Conservation (phyloP, 2,329 filamentous ascomycete genomes). For the Elsinoe batatas region DNA sequence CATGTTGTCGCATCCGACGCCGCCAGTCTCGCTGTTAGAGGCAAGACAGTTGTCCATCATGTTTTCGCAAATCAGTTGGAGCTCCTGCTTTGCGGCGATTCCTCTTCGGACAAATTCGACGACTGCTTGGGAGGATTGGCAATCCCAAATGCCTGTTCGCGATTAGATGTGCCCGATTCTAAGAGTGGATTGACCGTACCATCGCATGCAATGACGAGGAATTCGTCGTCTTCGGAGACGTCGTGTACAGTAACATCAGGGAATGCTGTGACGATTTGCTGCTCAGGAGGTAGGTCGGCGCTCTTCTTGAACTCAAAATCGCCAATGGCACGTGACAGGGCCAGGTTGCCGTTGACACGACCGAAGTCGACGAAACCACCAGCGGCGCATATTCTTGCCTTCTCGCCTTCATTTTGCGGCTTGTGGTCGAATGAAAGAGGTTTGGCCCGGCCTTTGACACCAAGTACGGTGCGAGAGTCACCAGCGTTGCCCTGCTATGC, state of each 20-base stretch:
- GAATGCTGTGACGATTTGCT: slow-evolving; percentile 95
- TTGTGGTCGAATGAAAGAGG: slow-evolving; percentile 99
- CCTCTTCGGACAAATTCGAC: slow-evolving; percentile 94
- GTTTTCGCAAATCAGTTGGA: slow-evolving; percentile 95
- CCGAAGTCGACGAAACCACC: slow-evolving; percentile 98
- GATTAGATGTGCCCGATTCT: slow-evolving; percentile 16
- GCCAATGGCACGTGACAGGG: slow-evolving; percentile 90
- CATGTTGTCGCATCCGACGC: slow-evolving; percentile 99
- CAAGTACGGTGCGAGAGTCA: slow-evolving; percentile 88
- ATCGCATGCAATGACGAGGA: slow-evolving; percentile 84
- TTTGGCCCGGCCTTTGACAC: slow-evolving; percentile 94
- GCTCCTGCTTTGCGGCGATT: slow-evolving; percentile 90
- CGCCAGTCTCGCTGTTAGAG: slow-evolving; percentile 94
- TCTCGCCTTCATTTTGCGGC: slow-evolving; percentile 95
- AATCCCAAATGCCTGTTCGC: slow-evolving; percentile 88
- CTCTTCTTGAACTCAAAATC: slow-evolving; percentile 99
- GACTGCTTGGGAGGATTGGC: slow-evolving; percentile 94
- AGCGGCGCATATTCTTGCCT: slow-evolving; percentile 87
- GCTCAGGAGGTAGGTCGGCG: slow-evolving; percentile 89
- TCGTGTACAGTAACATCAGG: slow-evolving; percentile 91
- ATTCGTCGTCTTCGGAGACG: slow-evolving; percentile 86
- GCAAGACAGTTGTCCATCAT: slow-evolving; percentile 99
- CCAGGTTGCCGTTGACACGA: slow-evolving; percentile 94
- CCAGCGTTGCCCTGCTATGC: slow-evolving; percentile 76
- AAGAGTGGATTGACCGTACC: slow-evolving; percentile 43